Percentiles rank a stretch among this genome's conserved stretches.
phyloP scores from a whole-genome alignment of 2,329 filamentous ascomycete species.

The Thelonectria olida region DNA sequence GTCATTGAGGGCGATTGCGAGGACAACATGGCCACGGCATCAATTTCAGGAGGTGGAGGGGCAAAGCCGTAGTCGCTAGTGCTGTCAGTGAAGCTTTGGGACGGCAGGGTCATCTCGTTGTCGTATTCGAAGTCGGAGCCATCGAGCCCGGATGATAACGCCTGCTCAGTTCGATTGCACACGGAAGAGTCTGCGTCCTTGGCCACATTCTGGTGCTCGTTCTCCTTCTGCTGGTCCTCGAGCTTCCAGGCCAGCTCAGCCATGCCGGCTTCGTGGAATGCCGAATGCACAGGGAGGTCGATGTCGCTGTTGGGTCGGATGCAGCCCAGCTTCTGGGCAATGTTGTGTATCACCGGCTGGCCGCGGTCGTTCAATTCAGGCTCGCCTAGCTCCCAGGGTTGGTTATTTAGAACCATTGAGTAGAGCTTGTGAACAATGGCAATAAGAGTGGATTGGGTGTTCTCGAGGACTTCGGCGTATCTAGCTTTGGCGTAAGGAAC shows the following conservation, averaged over 20 bases:
- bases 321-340: conserved; percentile 70
- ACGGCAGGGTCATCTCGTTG: conserved; percentile 60
- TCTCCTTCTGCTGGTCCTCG: conserved; percentile 54
- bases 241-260: conserved; percentile 66
- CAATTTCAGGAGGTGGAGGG: conserved; percentile 45
- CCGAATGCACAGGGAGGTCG: conserved; percentile 64
- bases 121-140: conserved; percentile 67
- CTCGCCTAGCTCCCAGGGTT: conserved; percentile 70
- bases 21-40: conserved; percentile 46
- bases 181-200: conserved; percentile 38
- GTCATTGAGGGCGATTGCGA: conserved; percentile 47
- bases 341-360: conserved; percentile 72
- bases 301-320: conserved; percentile 70
- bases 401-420: conserved; percentile 66
- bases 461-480: conserved; percentile 72
- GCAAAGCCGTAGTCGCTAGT: conserved; percentile 50
- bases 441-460: conserved; percentile 71
- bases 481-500: conserved; percentile 47
- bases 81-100: conserved; percentile 58
- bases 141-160: conserved; percentile 64
- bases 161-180: conserved; percentile 53
- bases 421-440: conserved; percentile 73
- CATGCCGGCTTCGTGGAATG: conserved; percentile 69
- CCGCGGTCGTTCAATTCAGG: conserved; percentile 71
- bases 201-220: conserved; percentile 42